These are phyloP conservation scores for Grosmannia serpens DNA, from an alignment of 2,329 filamentous ascomycete genomes.

Conservation along the genomic window DNA sequence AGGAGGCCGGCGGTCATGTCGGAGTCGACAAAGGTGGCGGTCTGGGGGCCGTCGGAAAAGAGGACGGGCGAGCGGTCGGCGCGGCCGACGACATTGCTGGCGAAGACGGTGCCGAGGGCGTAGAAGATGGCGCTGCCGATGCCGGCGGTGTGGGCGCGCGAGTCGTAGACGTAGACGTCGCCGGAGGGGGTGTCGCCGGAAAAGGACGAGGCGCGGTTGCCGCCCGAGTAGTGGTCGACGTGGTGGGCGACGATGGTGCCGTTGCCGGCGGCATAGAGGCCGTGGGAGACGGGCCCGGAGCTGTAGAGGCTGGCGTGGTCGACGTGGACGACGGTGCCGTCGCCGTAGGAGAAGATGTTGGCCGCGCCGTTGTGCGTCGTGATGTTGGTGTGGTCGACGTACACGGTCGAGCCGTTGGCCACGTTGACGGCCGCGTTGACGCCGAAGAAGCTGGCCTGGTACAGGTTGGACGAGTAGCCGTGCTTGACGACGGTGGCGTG, in stretches of 20 bases:
- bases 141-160: constrained; percentile 1
- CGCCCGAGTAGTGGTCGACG: constrained; percentile 6
- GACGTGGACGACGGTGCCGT: constrained; percentile 1
- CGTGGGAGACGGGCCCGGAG: constrained; percentile 6
- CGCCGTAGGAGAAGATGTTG: constrained; percentile 6
- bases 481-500: constrained; percentile 1
- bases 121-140: constrained; percentile 7
- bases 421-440: constrained; percentile 9
- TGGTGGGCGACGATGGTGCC: constrained; percentile 5
- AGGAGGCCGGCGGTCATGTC: constrained; percentile 7
- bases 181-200: constrained; percentile 6
- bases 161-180: constrained; percentile 4
- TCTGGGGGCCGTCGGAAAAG: constrained; percentile 6
- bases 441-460: constrained; percentile 6
- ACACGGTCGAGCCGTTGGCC: constrained; percentile 4
- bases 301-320: constrained; percentile 5
- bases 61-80: constrained; percentile 4
- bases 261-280: constrained; percentile 7
- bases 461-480: constrained; percentile 4
- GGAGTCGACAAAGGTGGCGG: constrained; percentile 2
- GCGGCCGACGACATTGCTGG: constrained; percentile 1
- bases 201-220: constrained; percentile 5
- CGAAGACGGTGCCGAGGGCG: constrained; percentile 4
- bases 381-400: constrained; percentile 1
- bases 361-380: constrained; percentile 6